phyloP scores from a whole-genome alignment of 2,329 filamentous ascomycete species.

The Thelonectria discophora region DNA sequence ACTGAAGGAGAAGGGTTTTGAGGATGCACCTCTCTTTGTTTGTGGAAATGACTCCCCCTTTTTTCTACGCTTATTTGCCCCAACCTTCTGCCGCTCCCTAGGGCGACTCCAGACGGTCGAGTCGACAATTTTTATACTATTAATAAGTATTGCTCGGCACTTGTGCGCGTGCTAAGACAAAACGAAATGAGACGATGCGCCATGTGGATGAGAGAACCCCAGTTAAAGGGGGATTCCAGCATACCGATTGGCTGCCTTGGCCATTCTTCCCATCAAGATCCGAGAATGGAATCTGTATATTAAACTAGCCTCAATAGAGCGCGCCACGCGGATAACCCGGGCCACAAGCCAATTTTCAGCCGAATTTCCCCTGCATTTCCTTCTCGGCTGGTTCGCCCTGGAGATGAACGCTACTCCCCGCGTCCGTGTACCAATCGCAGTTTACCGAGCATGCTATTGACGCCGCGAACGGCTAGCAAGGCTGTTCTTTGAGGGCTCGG shows the following conservation, averaged over 20 bases:
- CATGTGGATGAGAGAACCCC: neutral
- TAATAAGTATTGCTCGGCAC: neutral
- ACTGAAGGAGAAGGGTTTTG: neutral
- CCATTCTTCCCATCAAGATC: too few relatives aligned
- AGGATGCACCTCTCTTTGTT: neutral
- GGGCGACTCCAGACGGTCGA: constrained; percentile 1
- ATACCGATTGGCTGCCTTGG: neutral
- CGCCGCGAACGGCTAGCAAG: too few relatives aligned
- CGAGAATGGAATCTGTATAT: too few relatives aligned
- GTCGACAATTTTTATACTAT: neutral
- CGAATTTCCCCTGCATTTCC: too few relatives aligned
- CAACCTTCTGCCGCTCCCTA: neutral
- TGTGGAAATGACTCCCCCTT: neutral
- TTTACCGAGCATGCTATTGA: too few relatives aligned
- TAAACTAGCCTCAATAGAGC: too few relatives aligned
- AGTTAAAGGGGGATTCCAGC: neutral
- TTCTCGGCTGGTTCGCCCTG: too few relatives aligned
- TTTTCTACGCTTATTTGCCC: constrained; percentile 5
- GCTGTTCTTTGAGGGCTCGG: too few relatives aligned
- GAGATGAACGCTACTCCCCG: too few relatives aligned
- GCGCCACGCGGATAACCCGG: too few relatives aligned
- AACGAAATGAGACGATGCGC: neutral
- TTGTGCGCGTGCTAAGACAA: neutral
- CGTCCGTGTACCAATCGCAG: too few relatives aligned
- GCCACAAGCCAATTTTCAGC: too few relatives aligned